A percentile compares a stretch with the other conserved stretches of the same genome.
These are phyloP conservation scores for Torrubiellomyces zombiae DNA, from an alignment of 2,329 filamentous ascomycete genomes.

Conservation along the genomic window DNA sequence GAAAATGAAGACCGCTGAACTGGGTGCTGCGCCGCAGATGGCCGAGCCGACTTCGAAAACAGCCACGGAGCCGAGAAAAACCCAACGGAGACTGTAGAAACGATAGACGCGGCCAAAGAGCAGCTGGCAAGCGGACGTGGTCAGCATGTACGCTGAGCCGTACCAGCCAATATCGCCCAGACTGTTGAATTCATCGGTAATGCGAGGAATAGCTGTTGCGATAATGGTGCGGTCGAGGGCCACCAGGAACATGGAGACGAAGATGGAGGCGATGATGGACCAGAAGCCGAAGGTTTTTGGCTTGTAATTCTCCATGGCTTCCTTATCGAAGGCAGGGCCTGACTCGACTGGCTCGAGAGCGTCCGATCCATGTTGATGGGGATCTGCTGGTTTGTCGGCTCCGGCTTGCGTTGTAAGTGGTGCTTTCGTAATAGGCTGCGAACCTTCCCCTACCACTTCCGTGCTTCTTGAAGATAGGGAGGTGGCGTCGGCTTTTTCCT, in stretches of 20 bases:
- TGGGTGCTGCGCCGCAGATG: constrained; percentile 37
- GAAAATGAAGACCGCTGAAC: constrained; percentile 34
- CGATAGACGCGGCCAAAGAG: constrained; percentile 37
- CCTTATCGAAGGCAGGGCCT: constrained; percentile 9
- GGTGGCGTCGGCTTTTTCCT: too few relatives aligned
- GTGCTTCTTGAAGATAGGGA: too few relatives aligned
- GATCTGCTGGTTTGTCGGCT: too few relatives aligned
- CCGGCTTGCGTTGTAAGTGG: too few relatives aligned
- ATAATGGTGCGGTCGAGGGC: constrained; percentile 42
- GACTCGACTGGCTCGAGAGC: too few relatives aligned
- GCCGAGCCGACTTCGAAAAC: constrained; percentile 38
- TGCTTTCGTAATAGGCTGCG: too few relatives aligned
- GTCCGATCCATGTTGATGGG: too few relatives aligned
- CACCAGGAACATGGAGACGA: constrained; percentile 38
- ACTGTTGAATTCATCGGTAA: constrained; percentile 40
- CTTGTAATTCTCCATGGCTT: constrained; percentile 26
- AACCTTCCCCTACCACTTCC: too few relatives aligned
- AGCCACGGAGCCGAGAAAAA: constrained; percentile 28
- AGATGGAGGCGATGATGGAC: constrained; percentile 35
- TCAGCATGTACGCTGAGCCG: constrained; percentile 43
- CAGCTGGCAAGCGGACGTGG: constrained; percentile 35
- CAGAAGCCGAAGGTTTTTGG: constrained; percentile 38
- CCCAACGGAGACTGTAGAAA: constrained; percentile 33
- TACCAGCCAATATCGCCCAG: constrained; percentile 49
- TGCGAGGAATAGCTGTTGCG: constrained; percentile 35